Conservation (phyloP, 768 basidiomycete genomes). For the Lyophyllum semitale region DNA sequence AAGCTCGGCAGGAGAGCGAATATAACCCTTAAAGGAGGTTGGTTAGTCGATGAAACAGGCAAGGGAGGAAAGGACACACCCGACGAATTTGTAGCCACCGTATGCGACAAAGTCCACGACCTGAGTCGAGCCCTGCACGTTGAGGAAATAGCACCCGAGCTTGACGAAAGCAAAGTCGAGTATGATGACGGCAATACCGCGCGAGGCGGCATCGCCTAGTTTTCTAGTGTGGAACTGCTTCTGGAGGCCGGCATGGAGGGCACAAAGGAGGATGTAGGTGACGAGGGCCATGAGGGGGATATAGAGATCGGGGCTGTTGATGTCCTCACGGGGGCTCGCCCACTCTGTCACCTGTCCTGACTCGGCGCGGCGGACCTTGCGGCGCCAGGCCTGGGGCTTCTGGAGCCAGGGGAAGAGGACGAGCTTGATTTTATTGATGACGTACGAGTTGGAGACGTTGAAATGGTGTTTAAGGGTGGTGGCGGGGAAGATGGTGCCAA, state of each 20-base stretch:
- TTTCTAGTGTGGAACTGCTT: conserved; percentile 86
- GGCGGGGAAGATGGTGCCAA: conserved; percentile 12
- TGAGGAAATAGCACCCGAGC: conserved; percentile 90
- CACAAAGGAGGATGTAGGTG: conserved; percentile 91
- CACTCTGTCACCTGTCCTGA: conserved; percentile 67
- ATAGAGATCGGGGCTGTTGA: conserved; percentile 95
- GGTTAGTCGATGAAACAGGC: neutral
- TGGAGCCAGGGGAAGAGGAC: conserved; percentile 97
- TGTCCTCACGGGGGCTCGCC: conserved; percentile 88
- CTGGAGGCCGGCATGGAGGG: conserved; percentile 80
- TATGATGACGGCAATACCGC: conserved; percentile 81
- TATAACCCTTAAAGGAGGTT: conserved; percentile 63
- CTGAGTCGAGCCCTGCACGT: conserved; percentile 72
- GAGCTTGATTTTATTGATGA: conserved; percentile 83
- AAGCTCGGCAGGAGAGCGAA: conserved; percentile 75
- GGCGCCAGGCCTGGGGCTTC: conserved; percentile 68
- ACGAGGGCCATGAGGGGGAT: conserved; percentile 98
- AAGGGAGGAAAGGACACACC: conserved; percentile 49
- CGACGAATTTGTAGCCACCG: conserved; percentile 97
- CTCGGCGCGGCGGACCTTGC: conserved; percentile 67
- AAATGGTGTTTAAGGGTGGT: conserved; percentile 44
- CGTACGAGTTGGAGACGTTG: conserved; percentile 96
- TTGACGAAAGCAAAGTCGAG: conserved; percentile 90
- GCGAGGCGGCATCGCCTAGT: conserved; percentile 83
- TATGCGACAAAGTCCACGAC: conserved; percentile 88